Base-by-base conservation (phyloP, 306 rosid genomes). In the Cotoneaster glaucophyllus region DNA sequence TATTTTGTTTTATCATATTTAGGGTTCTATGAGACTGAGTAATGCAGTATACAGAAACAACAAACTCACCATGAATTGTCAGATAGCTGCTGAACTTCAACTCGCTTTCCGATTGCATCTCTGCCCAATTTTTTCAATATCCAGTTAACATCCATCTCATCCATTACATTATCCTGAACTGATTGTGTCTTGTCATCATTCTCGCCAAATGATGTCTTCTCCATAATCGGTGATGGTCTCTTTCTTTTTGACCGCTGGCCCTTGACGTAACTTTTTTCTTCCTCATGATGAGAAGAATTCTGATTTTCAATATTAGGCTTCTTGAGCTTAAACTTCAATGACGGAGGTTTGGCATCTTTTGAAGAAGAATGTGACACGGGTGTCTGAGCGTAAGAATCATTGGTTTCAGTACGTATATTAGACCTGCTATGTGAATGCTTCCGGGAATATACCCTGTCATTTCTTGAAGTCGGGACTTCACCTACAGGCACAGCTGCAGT, bases 101-200 rank as follows among this genome's bases (percentile, higher is more conserved):
- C 98, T 80, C 96, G 89, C 90, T 96, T 96, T 82, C 99, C 99
- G 52, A 92, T 73, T 66, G 99, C 98, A 80, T 96, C 99, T 83
- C 79, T 92, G 44, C 99, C 99, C 87, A 92, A 82, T 83, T 90
- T 96, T 87, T 89, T 88, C 83, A 96, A 83, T 68, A 96, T 96
- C 99, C 97, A 94, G 82, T 87, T 96, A 76, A 97, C 97, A 73
- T 88, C 99, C 95, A 95, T 90, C 89, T 90, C 98, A 41, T 95
- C 91, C 90, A 89, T 83, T 67, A 80, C 50, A 85, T 74, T 85
- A 57, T 84, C 96, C 81, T 83, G 86, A 65, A 80, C 86, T 17
- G 87, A 85, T 61, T 82, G 88, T 62, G 82, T 64, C 53, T 43
- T 83, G 67, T 83, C 86, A 70, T 79, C 91, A 68, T 74, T 86